Conservation (phyloP, 2,329 filamentous ascomycete species). For the Fusarium sp. region DNA sequence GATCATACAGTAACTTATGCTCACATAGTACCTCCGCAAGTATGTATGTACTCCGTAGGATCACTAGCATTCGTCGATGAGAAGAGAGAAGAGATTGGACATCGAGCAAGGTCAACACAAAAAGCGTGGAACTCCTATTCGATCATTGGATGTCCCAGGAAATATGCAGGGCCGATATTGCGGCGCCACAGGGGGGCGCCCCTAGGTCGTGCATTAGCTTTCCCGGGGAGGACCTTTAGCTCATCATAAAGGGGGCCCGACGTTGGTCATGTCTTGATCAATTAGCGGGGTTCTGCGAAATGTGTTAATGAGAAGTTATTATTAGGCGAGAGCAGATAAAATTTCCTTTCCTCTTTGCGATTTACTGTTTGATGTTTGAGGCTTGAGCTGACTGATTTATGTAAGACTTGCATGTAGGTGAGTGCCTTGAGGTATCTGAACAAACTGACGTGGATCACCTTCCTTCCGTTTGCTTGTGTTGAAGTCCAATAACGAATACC, state of each 20-base stretch:
- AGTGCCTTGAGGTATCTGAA: neutral
- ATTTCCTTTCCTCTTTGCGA: neutral
- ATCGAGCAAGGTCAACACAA: conserved; percentile 11
- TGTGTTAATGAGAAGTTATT: conserved; percentile 15
- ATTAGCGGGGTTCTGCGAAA: neutral
- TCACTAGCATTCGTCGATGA: conserved; percentile 16
- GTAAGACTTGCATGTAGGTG: neutral
- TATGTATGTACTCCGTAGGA: neutral
- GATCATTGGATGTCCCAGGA: conserved; percentile 24
- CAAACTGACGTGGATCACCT: neutral
- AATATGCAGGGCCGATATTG: conserved; percentile 32
- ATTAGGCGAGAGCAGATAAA: conserved; percentile 5
- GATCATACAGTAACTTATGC: neutral
- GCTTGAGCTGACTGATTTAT: neutral
- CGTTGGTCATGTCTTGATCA: neutral
- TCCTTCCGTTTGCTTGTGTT: neutral
- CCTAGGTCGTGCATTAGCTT: conserved; percentile 30
- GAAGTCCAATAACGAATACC: neutral
- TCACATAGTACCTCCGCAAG: neutral
- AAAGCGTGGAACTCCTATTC: conserved; percentile 31
- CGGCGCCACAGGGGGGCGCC: conserved; percentile 23
- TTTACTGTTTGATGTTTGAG: neutral
- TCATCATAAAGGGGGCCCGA: conserved; percentile 1
- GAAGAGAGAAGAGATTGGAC: conserved; percentile 39
- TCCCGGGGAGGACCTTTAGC: conserved; percentile 36